Evolutionary conservation across 1,284 basidiomycete genomes (phyloP).

Genomic region (Ceratobasidium sp.): DNA sequence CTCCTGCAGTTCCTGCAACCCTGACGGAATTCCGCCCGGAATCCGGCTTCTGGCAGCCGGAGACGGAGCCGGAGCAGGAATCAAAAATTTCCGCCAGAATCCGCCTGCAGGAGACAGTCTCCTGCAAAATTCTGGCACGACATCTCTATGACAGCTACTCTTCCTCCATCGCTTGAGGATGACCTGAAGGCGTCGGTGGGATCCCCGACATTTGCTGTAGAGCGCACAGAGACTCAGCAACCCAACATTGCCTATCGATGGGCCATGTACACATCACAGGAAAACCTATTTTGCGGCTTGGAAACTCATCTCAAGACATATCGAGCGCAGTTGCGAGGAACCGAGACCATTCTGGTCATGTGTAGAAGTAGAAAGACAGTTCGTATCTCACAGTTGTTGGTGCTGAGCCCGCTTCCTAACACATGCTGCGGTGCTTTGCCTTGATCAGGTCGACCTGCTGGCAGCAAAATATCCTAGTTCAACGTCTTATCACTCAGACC

Average conservation of each 20-base stretch:
- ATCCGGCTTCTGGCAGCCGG: no score
- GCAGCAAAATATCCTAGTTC: background rate
- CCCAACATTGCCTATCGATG: background rate
- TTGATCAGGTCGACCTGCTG: background rate
- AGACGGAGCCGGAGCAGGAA: no score
- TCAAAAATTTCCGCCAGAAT: no score
- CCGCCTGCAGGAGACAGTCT: no score
- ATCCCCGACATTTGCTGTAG: background rate
- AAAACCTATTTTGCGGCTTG: background rate
- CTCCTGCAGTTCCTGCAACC: no score
- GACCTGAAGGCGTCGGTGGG: background rate
- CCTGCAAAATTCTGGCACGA: no score
- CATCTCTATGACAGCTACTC: no score
- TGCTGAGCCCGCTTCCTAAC: background rate
- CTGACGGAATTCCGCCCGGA: no score
- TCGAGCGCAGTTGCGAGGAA: background rate
- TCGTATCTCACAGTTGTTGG: background rate
- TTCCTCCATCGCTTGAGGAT: background rate
- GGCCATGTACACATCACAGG: background rate
- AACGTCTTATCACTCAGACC: background rate
- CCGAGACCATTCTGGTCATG: constrained; percentile 1
- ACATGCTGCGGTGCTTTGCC: background rate
- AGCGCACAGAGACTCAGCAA: background rate
- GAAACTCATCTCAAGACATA: background rate
- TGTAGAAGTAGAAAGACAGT: background rate